Evolutionary conservation across 169 alveolate species (phyloP).

Genomic region (Plasmodium adleri): DNA sequence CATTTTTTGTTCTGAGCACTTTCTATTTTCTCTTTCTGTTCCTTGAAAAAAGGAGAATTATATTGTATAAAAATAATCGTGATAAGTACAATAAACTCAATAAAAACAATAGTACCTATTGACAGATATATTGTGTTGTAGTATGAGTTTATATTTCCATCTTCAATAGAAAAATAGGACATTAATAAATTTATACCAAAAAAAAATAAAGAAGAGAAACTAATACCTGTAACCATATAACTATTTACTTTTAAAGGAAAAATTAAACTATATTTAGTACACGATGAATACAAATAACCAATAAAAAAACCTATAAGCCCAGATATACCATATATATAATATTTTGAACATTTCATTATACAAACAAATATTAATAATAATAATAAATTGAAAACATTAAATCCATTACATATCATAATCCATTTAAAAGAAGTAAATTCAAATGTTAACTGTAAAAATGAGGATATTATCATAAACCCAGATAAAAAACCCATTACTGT

Average conservation of each 20-base stretch:
- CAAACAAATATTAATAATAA: slow-evolving; percentile 17
- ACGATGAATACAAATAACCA: slow-evolving; percentile 54
- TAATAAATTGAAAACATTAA: slow-evolving; percentile 14
- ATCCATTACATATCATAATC: slow-evolving; percentile 18
- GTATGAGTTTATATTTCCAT: slow-evolving; percentile 22
- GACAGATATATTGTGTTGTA: slow-evolving; percentile 33
- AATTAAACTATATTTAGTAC: slow-evolving; percentile 50
- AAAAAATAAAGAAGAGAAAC: slow-evolving; percentile 48
- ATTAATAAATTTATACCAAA: slow-evolving; percentile 19
- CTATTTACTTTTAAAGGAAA: slow-evolving; percentile 26
- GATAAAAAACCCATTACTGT: slow-evolving; percentile 37
- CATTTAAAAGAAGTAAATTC: slow-evolving; percentile 58
- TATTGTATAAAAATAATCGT: slow-evolving; percentile 23
- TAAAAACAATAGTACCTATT: slow-evolving; percentile 3
- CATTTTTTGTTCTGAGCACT: not conserved
- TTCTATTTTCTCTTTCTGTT: slow-evolving; percentile 34
- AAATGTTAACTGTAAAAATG: slow-evolving; percentile 27
- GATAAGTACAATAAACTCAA: slow-evolving; percentile 3
- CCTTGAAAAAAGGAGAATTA: slow-evolving; percentile 21
- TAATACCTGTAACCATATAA: slow-evolving; percentile 47
- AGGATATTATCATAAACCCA: slow-evolving; percentile 48
- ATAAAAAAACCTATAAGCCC: slow-evolving; percentile 37
- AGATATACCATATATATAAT: slow-evolving; percentile 25
- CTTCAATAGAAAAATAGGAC: slow-evolving; percentile 62
- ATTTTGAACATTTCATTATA: slow-evolving; percentile 28